Percentiles rank a stretch among this genome's conserved stretches.
These are phyloP conservation scores for Tolypocladium cylindrosporum DNA, from an alignment of 2,329 filamentous ascomycete genomes.

Conservation along the genomic window DNA sequence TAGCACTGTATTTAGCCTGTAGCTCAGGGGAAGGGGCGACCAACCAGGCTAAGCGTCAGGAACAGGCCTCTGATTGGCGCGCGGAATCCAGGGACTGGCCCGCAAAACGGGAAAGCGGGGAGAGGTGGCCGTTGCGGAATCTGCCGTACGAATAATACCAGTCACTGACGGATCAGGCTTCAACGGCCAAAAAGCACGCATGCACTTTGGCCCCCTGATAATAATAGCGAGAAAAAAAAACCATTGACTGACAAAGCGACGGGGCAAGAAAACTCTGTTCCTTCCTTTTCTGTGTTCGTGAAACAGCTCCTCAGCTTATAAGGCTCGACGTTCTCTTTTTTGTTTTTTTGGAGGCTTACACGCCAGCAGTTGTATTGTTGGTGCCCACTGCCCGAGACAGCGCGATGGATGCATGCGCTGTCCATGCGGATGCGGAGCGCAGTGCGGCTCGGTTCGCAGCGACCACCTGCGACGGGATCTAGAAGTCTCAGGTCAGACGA, in stretches of 20 bases:
- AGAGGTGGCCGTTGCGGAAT: neutral
- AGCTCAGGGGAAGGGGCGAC: slow-evolving; percentile 1
- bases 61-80: slow-evolving; percentile 28
- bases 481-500: neutral
- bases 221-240: neutral
- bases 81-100: slow-evolving; percentile 16
- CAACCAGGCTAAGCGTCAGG: slow-evolving; percentile 25
- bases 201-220: neutral
- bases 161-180: neutral
- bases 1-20: neutral
- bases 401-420: neutral
- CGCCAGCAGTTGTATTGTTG: neutral
- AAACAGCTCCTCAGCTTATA: neutral
- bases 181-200: neutral
- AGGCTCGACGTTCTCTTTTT: neutral
- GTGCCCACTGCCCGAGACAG: neutral
- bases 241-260: neutral
- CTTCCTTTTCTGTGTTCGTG: neutral
- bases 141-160: neutral
- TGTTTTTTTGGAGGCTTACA: too few species aligned
- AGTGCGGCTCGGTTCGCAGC: neutral
- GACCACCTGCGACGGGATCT: neutral
- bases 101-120: neutral
- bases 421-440: neutral
- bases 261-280: neutral